Evolutionary conservation across 78 protist genomes (phyloP).

Genomic region (Dictyostelium capitatum): DNA sequence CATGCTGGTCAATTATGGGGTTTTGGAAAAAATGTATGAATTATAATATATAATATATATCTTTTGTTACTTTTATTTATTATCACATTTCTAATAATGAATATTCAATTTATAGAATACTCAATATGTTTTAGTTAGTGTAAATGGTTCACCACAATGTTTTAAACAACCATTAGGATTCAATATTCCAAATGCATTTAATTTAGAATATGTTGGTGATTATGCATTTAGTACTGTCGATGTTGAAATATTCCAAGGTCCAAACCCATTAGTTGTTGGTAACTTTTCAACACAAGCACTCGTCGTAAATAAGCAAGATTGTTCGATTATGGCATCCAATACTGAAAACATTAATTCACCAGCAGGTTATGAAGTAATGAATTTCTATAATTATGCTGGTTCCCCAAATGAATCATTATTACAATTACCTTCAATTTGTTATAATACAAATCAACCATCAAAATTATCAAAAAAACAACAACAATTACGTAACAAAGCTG

Average conservation of each 20-base stretch:
- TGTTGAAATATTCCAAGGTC: neutral
- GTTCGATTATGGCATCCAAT: neutral
- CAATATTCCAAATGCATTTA: neutral
- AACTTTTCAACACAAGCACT: neutral
- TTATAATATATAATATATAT: no score
- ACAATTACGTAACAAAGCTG: no score
- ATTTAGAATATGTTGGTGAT: neutral
- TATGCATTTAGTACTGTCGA: neutral
- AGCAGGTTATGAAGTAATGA: neutral
- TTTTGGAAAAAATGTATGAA: neutral
- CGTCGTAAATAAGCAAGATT: neutral
- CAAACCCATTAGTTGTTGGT: neutral
- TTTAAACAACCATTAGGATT: neutral
- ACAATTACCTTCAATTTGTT: neutral
- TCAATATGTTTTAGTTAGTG: neutral
- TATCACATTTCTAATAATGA: no score
- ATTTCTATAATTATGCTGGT: neutral
- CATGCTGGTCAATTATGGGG: neutral
- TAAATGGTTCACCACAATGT: neutral
- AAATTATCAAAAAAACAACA: no score
- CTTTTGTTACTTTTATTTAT: no score
- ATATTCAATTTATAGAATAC: neutral
- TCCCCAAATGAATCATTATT: neutral
- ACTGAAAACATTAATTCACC: neutral
- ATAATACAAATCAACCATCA: neutral